These are phyloP conservation scores for Candida bentonensis DNA, from an alignment of 805 yeast genomes.

Conservation along the genomic window DNA sequence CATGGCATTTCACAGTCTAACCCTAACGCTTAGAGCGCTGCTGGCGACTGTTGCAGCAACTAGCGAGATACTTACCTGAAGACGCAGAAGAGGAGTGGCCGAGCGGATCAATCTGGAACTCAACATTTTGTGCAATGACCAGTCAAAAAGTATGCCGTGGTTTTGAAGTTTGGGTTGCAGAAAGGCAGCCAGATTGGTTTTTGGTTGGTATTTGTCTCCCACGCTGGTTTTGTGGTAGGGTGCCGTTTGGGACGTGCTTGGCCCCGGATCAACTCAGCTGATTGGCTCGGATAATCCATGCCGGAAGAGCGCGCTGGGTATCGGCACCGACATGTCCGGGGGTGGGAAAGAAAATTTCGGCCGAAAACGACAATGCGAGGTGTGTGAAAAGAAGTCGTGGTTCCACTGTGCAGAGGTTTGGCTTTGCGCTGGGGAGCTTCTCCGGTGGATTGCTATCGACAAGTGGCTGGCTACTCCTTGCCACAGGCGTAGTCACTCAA, in stretches of 20 bases:
- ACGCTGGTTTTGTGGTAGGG: background rate
- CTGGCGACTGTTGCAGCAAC: too few species aligned
- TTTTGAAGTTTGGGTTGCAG: background rate
- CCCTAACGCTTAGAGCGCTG: too few species aligned
- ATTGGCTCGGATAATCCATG: constrained; percentile 1
- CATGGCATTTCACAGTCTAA: too few species aligned
- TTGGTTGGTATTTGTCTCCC: background rate
- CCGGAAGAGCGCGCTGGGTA: background rate
- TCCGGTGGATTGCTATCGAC: too few species aligned
- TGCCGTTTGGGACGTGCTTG: background rate
- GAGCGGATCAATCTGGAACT: background rate
- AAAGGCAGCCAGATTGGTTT: background rate
- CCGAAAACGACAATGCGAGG: too few species aligned
- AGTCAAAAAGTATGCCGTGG: background rate
- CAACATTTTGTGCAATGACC: background rate
- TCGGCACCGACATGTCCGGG: background rate
- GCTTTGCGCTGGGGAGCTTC: too few species aligned
- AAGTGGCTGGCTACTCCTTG: too few species aligned
- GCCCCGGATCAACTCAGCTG: background rate
- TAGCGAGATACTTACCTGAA: constrained; percentile 1
- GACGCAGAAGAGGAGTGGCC: background rate
- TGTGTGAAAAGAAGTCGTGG: too few species aligned
- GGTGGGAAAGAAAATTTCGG: too few species aligned
- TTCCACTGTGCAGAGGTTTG: too few species aligned
- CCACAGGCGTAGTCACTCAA: too few species aligned